Conservation (phyloP, 805 yeast genomes). For the Lachancea cidri region DNA sequence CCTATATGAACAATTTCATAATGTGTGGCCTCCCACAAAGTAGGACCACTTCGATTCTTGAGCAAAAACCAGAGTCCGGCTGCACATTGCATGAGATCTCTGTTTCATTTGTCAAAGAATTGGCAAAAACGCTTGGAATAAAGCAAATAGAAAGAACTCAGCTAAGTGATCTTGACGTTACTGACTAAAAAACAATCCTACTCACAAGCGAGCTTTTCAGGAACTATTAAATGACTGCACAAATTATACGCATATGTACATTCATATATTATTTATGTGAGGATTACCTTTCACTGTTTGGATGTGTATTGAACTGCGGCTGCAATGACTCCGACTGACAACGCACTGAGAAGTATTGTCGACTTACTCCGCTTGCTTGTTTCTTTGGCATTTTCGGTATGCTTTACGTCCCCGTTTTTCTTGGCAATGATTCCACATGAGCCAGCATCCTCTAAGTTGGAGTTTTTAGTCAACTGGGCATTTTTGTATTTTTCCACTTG, state of each 20-base stretch:
- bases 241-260: neutral
- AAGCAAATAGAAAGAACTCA: conserved; percentile 35
- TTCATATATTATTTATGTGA: neutral
- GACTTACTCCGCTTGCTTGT: conserved; percentile 3
- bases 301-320: conserved; percentile 11
- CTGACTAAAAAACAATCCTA: neutral
- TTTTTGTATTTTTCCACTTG: conserved; percentile 33
- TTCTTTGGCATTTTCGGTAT: neutral
- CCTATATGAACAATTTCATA: conserved; percentile 61
- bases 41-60: conserved; percentile 48
- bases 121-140: conserved; percentile 39
- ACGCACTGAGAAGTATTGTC: conserved; percentile 9
- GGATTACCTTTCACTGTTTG: conserved; percentile 1
- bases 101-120: conserved; percentile 38
- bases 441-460: conserved; percentile 1
- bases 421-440: neutral
- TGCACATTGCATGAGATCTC: conserved; percentile 38
- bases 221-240: too few species aligned
- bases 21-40: conserved; percentile 81
- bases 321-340: conserved; percentile 11
- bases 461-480: conserved; percentile 15
- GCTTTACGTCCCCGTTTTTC: neutral
- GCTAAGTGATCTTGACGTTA: conserved; percentile 29
- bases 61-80: conserved; percentile 24
- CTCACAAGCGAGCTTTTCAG: too few species aligned